Conservation (phyloP, 805 yeast species). For the Starmera dryadoides region DNA sequence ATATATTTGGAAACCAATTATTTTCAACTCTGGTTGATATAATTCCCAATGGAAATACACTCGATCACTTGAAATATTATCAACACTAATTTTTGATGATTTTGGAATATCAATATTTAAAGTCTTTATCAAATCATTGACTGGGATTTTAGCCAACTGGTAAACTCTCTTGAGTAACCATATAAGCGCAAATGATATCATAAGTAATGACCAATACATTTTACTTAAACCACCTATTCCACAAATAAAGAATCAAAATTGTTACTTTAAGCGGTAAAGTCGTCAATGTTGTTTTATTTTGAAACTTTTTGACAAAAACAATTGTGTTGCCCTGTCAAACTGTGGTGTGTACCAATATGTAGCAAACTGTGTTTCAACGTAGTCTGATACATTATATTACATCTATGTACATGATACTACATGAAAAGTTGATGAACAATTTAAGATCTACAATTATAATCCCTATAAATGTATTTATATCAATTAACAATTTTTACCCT, state of each 20-base stretch:
- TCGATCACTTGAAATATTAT: constrained; percentile 37
- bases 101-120: constrained; percentile 49
- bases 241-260: too few species aligned
- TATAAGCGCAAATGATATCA: constrained; percentile 11
- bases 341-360: too few species aligned
- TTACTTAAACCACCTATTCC: background rate
- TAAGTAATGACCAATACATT: constrained; percentile 15
- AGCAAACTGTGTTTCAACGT: too few species aligned
- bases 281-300: background rate
- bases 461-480: too few species aligned
- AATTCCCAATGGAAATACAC: constrained; percentile 52
- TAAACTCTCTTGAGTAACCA: constrained; percentile 18
- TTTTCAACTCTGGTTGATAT: constrained; percentile 13
- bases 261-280: too few species aligned
- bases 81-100: constrained; percentile 47
- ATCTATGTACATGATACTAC: too few species aligned
- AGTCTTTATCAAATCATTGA: constrained; percentile 36
- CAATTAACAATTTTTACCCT: too few species aligned
- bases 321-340: too few species aligned
- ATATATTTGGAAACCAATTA: constrained; percentile 30
- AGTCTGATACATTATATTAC: too few species aligned
- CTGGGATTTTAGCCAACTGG: constrained; percentile 27
- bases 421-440: too few species aligned
- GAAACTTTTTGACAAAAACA: too few species aligned
- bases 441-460: too few species aligned